Base-by-base conservation (phyloP, 805 yeast genomes). In the Starmerella apicola region DNA sequence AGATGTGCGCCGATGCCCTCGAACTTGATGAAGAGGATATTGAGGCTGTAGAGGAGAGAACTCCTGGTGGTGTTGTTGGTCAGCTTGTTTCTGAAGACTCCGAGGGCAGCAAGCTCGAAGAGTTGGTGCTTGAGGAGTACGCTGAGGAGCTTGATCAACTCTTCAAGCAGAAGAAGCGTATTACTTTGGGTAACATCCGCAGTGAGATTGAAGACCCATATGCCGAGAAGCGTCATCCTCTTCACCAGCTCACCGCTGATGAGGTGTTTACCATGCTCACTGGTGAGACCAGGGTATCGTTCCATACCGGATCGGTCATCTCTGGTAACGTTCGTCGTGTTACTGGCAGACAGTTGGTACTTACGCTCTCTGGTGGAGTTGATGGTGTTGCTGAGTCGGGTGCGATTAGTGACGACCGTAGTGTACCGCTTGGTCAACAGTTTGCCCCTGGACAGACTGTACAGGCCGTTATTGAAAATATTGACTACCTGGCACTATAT, bases 1-100 rank as follows among this genome's bases (percentile, higher is more conserved):
- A 91, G 59, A 91, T 91, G 86, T 97, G 96, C 6, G 91, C 95
- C 1, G 98, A 91, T 65, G 97, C 98, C 2, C 69, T 91, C 49
- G 98, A 88, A 57, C 71, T 86, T 48, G 95, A 85, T 52, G 98
- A 93, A 53, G 97, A 88, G 59, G 95, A 85, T 49, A 68, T 82
- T 54, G 79, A 77, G 2, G 86, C 79, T 41, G 59, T 78, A 34
- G 86, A 83, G 55, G 79, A 76, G 45, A 81, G 79, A 44, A 91
- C 86, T 36, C 31, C 38, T 12, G 55, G 55, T 18, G 86, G 86
- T 34, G 81, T 84, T 2, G 79, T 83, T 46, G 74, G 74, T 45
- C 78, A 80, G 56, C 68, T 84, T 43, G 70, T 75, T 56, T 74
- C 72, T n/a, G 72, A 68, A 45, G 83, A 77, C 48, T 81, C 82